Evolutionary conservation across 1,284 basidiomycete species (phyloP).

Genomic region (Trametes sp.): DNA sequence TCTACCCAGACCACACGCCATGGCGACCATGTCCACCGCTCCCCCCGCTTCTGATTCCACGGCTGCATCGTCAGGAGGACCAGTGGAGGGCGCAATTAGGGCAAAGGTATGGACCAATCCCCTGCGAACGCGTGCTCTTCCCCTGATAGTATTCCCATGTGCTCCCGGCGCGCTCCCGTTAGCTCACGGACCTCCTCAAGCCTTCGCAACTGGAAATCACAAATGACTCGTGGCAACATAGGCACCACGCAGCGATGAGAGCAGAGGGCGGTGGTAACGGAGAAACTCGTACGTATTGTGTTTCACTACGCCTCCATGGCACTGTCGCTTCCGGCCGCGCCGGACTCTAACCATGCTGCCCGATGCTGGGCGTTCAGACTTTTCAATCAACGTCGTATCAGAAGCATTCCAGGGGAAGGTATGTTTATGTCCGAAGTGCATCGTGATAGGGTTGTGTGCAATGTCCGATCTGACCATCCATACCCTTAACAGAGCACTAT

Average conservation of each 20-base stretch:
- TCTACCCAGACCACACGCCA: conserved; percentile 28
- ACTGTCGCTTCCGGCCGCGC: background rate
- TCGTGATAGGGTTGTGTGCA: conserved; percentile 20
- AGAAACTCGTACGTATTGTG: conserved; percentile 69
- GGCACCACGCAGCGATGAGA: conserved; percentile 79
- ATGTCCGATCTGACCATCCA: background rate
- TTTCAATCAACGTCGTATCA: conserved; percentile 75
- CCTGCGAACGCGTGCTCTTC: conserved; percentile 8
- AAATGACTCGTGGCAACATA: conserved; percentile 82
- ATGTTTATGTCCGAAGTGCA: conserved; percentile 9
- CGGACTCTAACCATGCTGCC: background rate
- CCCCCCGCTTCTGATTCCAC: conserved; percentile 24
- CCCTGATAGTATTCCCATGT: conserved; percentile 12
- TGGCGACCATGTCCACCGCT: conserved; percentile 35
- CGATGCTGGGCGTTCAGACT: conserved; percentile 58
- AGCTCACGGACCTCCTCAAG: conserved; percentile 65
- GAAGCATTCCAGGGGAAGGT: conserved; percentile 78
- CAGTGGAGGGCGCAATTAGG: conserved; percentile 55
- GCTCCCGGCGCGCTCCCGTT: conserved; percentile 5
- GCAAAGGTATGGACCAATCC: conserved; percentile 55
- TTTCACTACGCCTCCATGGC: conserved; percentile 24
- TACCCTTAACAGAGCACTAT: conserved; percentile 62
- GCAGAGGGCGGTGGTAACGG: conserved; percentile 65
- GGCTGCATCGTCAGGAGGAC: conserved; percentile 41
- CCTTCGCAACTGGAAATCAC: conserved; percentile 67